Percentiles rank a stretch among this genome's conserved stretches.
These are phyloP conservation scores for Tricholoma saponaceum DNA, from an alignment of 768 basidiomycete species.

Conservation along the genomic window DNA sequence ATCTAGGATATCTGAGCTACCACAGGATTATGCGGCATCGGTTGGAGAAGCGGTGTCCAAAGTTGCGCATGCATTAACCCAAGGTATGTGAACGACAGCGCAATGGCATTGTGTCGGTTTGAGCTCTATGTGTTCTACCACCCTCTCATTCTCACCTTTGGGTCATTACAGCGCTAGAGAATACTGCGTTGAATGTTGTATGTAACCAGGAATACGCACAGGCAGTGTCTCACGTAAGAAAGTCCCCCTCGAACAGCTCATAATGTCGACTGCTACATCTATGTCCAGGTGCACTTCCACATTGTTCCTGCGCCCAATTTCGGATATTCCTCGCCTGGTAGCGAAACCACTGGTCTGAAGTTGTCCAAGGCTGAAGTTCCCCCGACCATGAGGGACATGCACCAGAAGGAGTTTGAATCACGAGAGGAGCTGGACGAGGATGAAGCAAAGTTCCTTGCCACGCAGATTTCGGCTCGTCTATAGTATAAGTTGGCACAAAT, in stretches of 20 bases:
- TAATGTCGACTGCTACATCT: not conserved
- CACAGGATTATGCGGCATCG: slow-evolving; percentile 53
- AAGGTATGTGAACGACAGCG: slow-evolving; percentile 37
- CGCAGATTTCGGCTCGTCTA: slow-evolving; percentile 41
- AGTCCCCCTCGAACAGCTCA: not conserved
- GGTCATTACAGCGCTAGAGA: slow-evolving; percentile 43
- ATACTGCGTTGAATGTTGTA: slow-evolving; percentile 70
- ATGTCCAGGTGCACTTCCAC: slow-evolving; percentile 66
- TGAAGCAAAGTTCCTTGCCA: slow-evolving; percentile 42
- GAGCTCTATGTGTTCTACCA: not conserved
- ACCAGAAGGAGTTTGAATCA: slow-evolving; percentile 53
- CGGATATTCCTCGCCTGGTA: slow-evolving; percentile 14
- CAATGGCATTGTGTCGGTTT: not conserved
- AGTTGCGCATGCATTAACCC: slow-evolving; percentile 58
- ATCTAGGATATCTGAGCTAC: slow-evolving; percentile 61
- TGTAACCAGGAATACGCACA: slow-evolving; percentile 84
- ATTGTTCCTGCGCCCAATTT: slow-evolving; percentile 67
- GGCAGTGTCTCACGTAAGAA: slow-evolving; percentile 68
- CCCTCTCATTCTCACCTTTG: not conserved
- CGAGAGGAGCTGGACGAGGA: slow-evolving; percentile 59
- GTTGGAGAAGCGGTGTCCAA: slow-evolving; percentile 55
- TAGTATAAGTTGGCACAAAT: slow-evolving; percentile 11
- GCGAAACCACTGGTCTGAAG: slow-evolving; percentile 7
- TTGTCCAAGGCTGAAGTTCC: slow-evolving; percentile 16
- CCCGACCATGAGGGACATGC: slow-evolving; percentile 50